Conservation (phyloP, 2,329 filamentous ascomycete species). For the Coniochaeta ligniaria region DNA sequence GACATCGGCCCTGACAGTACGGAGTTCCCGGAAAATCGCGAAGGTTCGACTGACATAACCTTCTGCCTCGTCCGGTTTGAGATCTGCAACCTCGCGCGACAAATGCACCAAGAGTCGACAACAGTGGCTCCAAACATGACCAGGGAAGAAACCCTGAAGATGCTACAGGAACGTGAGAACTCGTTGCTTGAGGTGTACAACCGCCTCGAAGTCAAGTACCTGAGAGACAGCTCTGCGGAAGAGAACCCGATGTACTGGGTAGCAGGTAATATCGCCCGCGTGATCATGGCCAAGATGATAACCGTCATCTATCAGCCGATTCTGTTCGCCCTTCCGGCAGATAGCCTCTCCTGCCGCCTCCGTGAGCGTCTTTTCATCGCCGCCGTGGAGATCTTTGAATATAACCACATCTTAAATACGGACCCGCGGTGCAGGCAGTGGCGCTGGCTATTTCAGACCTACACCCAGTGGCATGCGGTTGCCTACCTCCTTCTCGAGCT, state of each 20-base stretch:
- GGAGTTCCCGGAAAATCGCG: conserved; percentile 35
- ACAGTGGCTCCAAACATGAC: conserved; percentile 20
- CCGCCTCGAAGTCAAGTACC: conserved; percentile 45
- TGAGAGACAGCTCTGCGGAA: conserved; percentile 40
- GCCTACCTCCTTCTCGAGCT: conserved; percentile 48
- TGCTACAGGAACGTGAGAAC: conserved; percentile 34
- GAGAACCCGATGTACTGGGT: conserved; percentile 42
- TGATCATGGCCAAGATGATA: conserved; percentile 47
- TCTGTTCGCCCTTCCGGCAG: conserved; percentile 31
- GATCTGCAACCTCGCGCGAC: conserved; percentile 30
- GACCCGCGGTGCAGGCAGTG: conserved; percentile 41
- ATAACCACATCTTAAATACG: conserved; percentile 44
- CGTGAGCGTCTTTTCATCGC: conserved; percentile 34
- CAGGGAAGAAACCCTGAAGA: conserved; percentile 18
- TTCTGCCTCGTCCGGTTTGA: conserved; percentile 36
- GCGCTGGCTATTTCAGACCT: conserved; percentile 53
- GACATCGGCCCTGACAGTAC: conserved; percentile 41
- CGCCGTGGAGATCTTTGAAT: conserved; percentile 48
- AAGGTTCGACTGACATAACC: conserved; percentile 46
- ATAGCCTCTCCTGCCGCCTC: conserved; percentile 22
- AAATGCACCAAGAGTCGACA: conserved; percentile 27
- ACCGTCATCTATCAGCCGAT: conserved; percentile 46
- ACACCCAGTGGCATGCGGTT: conserved; percentile 52
- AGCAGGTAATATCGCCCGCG: conserved; percentile 36
- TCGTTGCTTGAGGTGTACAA: conserved; percentile 21